phyloP scores from a whole-genome alignment of 2,329 filamentous ascomycete species.

The Incumbomyces delicatus region DNA sequence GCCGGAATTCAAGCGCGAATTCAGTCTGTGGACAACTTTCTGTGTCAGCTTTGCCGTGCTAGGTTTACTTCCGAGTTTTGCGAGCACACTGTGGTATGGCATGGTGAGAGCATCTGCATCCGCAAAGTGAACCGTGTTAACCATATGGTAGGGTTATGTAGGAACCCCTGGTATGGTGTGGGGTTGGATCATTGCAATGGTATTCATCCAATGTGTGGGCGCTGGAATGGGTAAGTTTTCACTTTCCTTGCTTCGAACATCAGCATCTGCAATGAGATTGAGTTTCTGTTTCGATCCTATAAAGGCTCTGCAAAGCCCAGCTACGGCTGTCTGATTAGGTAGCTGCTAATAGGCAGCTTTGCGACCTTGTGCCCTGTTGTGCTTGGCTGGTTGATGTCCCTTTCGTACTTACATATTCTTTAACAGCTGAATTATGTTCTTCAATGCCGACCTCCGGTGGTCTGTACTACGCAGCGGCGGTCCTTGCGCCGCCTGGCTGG shows the following conservation, averaged over 20 bases:
- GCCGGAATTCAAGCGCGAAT: slow-evolving; percentile 59
- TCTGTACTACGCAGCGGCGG: slow-evolving; percentile 64
- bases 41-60: slow-evolving; percentile 65
- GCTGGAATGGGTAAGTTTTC: slow-evolving; percentile 42
- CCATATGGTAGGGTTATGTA: slow-evolving; percentile 34
- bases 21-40: slow-evolving; percentile 64
- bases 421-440: slow-evolving; percentile 55
- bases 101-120: slow-evolving; percentile 26
- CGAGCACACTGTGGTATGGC: slow-evolving; percentile 62
- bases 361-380: no score
- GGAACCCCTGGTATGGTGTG: slow-evolving; percentile 57
- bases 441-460: slow-evolving; percentile 64
- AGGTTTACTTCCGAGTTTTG: slow-evolving; percentile 61
- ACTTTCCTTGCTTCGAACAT: neutral
- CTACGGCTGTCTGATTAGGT: no score
- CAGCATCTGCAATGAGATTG: neutral
- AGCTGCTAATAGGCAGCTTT: no score
- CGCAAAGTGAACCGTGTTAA: no score
- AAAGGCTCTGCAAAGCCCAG: no score
- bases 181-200: slow-evolving; percentile 65
- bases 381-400: no score
- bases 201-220: slow-evolving; percentile 62
- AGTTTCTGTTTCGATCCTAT: no score
- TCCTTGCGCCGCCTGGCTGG: slow-evolving; percentile 56
- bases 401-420: no score